phyloP scores from a whole-genome alignment of 768 basidiomycete species.

The Coprinopsis cinerea region DNA sequence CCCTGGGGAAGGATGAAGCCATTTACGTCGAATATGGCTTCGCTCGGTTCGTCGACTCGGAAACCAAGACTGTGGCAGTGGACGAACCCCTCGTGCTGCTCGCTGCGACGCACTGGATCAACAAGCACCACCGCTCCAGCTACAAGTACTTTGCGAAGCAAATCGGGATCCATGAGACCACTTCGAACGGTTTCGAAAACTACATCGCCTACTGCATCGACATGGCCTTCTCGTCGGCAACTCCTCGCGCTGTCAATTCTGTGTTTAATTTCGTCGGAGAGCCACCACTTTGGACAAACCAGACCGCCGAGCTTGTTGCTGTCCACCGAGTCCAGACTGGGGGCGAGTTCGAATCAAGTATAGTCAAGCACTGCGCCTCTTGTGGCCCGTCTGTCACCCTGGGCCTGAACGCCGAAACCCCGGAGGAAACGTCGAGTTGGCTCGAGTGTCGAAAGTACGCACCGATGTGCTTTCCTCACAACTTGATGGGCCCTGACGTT shows the following conservation, averaged over 20 bases:
- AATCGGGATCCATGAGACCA: conserved; percentile 24
- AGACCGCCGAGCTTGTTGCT: conserved; percentile 32
- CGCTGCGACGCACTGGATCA: conserved; percentile 37
- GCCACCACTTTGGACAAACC: conserved; percentile 30
- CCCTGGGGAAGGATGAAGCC: conserved; percentile 35
- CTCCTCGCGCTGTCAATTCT: conserved; percentile 20
- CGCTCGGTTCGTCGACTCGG: conserved; percentile 36
- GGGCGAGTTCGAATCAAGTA: conserved; percentile 22
- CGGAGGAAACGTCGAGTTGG: conserved; percentile 30
- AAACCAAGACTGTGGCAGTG: conserved; percentile 30
- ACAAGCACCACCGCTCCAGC: conserved; percentile 26
- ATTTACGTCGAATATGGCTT: conserved; percentile 40
- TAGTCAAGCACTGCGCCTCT: conserved; percentile 22
- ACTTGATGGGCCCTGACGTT: conserved; percentile 37
- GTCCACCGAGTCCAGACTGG: conserved; percentile 22
- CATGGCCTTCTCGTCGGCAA: conserved; percentile 29
- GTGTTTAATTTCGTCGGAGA: conserved; percentile 30
- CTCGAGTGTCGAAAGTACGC: conserved; percentile 24
- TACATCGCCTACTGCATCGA: conserved; percentile 38
- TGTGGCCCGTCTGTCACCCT: conserved; percentile 32
- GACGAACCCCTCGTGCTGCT: conserved; percentile 42
- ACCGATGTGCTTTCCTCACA: conserved; percentile 36
- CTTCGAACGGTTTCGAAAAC: conserved; percentile 41
- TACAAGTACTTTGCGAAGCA: conserved; percentile 34
- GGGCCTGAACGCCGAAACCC: conserved; percentile 31